These are phyloP conservation scores for Podila minutissima DNA, from an alignment of 192 early-diverging fungal species.

Conservation along the genomic window DNA sequence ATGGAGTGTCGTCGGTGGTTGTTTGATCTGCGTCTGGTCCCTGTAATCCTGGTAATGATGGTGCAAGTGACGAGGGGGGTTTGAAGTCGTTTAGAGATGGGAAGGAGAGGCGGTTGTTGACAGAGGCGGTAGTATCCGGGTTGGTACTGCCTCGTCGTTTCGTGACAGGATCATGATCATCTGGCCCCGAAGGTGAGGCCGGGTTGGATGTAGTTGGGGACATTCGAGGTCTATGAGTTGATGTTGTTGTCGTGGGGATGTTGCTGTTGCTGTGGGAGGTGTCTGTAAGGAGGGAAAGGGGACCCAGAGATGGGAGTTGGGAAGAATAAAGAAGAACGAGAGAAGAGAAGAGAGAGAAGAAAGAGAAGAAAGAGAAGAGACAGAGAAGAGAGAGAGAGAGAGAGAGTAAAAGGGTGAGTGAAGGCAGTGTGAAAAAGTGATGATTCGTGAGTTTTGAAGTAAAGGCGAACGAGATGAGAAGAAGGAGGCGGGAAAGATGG, in stretches of 20 bases:
- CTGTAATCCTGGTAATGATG: neutral
- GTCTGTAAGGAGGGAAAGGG: neutral
- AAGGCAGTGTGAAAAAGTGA: neutral
- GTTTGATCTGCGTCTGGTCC: neutral
- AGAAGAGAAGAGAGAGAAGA: neutral
- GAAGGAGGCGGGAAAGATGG: neutral
- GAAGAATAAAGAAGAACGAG: neutral
- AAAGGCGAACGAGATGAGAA: neutral
- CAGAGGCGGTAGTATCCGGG: neutral
- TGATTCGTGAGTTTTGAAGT: neutral
- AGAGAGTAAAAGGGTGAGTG: slow-evolving; percentile 3
- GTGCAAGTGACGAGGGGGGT: neutral
- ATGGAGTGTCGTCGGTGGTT: neutral
- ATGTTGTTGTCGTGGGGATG: slow-evolving; percentile 7
- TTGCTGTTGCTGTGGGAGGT: neutral
- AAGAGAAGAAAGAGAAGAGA: slow-evolving; percentile 11
- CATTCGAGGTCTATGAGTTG: neutral
- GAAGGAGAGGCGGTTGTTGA: slow-evolving; percentile 16
- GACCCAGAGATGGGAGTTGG: neutral
- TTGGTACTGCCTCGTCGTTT: neutral
- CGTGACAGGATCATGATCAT: slow-evolving; percentile 1
- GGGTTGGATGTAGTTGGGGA: neutral
- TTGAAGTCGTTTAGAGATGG: slow-evolving; percentile 31
- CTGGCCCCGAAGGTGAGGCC: slow-evolving; percentile 6
- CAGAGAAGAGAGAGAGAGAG: slow-evolving; percentile 2